phyloP scores from a whole-genome alignment of 2,329 filamentous ascomycete genomes.

The Thermochaetoides dissita region DNA sequence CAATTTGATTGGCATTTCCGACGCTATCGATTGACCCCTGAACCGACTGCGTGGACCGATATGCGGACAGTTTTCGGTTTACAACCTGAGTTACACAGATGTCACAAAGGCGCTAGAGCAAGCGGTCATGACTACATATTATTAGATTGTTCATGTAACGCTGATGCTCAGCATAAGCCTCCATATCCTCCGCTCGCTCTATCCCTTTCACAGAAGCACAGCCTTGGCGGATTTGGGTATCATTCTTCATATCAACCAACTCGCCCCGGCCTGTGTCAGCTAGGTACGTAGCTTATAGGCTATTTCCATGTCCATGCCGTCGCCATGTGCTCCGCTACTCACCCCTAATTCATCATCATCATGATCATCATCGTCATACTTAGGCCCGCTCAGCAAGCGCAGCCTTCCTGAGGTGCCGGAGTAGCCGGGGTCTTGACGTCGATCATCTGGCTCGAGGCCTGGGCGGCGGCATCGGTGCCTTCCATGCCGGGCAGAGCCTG shows the following conservation, averaged over 20 bases:
- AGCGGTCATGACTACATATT: constrained; percentile 9
- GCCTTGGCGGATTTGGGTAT: not conserved
- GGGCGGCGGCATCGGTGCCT: constrained; percentile 64
- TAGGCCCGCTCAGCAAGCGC: constrained; percentile 39
- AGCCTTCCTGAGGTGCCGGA: constrained; percentile 58
- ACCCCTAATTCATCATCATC: not conserved
- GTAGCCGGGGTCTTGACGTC: constrained; percentile 68
- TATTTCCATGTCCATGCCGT: not conserved
- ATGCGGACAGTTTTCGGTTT: too few species aligned
- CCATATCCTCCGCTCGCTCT: constrained; percentile 5
- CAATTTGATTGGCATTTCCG: not conserved
- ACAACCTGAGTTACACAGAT: too few species aligned
- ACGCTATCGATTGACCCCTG: too few species aligned
- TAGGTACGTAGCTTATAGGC: too few species aligned
- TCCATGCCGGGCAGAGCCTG: constrained; percentile 98
- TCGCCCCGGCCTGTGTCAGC: too few species aligned
- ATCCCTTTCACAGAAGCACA: not conserved
- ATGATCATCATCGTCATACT: not conserved
- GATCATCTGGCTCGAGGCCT: constrained; percentile 70
- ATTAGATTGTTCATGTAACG: constrained; percentile 12
- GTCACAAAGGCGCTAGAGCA: not conserved
- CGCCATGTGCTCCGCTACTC: not conserved
- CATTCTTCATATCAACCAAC: not conserved
- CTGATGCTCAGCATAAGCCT: constrained; percentile 11
- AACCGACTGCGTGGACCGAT: too few species aligned